Conservation (phyloP, 129 eudicot species). For the Flaveria bidentis region DNA sequence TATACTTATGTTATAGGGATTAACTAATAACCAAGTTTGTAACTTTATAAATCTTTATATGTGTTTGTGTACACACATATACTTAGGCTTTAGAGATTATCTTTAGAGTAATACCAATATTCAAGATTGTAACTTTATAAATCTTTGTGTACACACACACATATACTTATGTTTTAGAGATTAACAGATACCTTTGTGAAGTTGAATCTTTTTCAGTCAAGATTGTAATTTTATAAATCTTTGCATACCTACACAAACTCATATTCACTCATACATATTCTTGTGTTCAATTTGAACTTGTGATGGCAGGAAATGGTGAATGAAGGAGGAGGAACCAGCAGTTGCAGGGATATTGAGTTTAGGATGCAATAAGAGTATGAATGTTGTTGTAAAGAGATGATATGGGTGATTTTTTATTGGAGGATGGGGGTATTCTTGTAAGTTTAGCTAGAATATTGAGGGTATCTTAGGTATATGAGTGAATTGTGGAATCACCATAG, state of each 20-base stretch:
- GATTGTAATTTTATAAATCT: neutral
- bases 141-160: neutral
- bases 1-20: neutral
- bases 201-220: neutral
- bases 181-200: neutral
- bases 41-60: neutral
- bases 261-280: neutral
- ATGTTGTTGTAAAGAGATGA: conserved; percentile 37
- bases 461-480: conserved; percentile 31
- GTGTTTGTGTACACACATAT: too few species aligned
- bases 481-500: conserved; percentile 34
- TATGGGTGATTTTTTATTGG: conserved; percentile 37
- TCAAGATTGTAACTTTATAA: neutral
- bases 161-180: neutral
- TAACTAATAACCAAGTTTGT: neutral
- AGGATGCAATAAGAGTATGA: conserved; percentile 32
- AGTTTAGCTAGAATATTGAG: conserved; percentile 21
- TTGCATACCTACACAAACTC: neutral
- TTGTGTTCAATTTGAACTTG: neutral
- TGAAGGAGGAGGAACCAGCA: conserved; percentile 37
- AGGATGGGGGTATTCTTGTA: conserved; percentile 30
- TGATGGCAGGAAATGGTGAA: conserved; percentile 38
- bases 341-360: conserved; percentile 33
- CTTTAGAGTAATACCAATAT: too few species aligned
- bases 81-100: neutral